A percentile compares a stretch with the other conserved stretches of the same genome.
Evolutionary conservation across 1,139 yeast species (phyloP).

Genomic region (Magnusiomyces suaveolens): DNA sequence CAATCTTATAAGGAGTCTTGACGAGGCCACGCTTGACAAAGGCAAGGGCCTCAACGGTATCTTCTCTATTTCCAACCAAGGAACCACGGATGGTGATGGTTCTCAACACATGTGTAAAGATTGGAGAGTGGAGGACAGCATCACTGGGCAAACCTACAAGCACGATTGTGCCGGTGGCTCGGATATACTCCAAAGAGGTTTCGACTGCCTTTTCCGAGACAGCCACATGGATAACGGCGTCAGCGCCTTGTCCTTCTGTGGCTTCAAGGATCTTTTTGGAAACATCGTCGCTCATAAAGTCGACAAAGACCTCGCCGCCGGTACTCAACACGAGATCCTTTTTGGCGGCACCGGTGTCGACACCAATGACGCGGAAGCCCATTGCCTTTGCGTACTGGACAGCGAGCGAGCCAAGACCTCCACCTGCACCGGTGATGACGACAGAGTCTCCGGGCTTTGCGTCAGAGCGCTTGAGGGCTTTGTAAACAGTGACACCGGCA

Average conservation of each 20-base stretch:
- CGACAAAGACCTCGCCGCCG: conserved; percentile 62
- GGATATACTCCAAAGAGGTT: conserved; percentile 52
- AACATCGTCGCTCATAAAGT: conserved; percentile 37
- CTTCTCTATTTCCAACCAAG: conserved; percentile 64
- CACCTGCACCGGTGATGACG: conserved; percentile 67
- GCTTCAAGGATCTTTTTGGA: conserved; percentile 40
- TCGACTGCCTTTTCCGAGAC: conserved; percentile 58
- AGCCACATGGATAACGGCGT: conserved; percentile 63
- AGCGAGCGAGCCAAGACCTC: conserved; percentile 68
- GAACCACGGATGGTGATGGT: conserved; percentile 53
- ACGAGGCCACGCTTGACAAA: conserved; percentile 56
- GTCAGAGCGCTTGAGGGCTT: conserved; percentile 57
- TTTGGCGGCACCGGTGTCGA: conserved; percentile 61
- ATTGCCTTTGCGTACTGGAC: conserved; percentile 66
- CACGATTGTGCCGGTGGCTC: conserved; percentile 60
- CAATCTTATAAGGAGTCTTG: conserved; percentile 52
- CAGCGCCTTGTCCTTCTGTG: conserved; percentile 49
- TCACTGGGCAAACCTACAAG: conserved; percentile 65
- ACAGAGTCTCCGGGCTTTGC: conserved; percentile 62
- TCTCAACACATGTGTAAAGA: conserved; percentile 45
- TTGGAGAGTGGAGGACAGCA: conserved; percentile 45
- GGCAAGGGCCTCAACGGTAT: conserved; percentile 59
- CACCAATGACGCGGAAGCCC: conserved; percentile 61
- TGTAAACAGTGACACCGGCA: conserved; percentile 73
- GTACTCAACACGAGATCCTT: conserved; percentile 41